Evolutionary conservation across 2,329 filamentous ascomycete genomes (phyloP).

Genomic region (Neofusicoccum umdonicola): DNA sequence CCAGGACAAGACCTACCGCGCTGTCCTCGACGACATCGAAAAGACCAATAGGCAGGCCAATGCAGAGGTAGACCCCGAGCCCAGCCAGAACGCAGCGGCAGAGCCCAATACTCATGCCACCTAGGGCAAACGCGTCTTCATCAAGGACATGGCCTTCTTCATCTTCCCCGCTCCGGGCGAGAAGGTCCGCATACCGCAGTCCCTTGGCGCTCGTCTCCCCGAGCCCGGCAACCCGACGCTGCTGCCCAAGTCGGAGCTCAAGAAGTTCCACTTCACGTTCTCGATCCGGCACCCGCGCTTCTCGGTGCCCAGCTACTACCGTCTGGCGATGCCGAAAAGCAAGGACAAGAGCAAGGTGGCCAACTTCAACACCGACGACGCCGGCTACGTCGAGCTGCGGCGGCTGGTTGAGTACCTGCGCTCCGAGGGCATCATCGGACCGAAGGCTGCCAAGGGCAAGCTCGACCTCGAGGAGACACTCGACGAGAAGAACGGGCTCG

Average conservation of each 20-base stretch:
- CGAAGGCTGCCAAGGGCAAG: neutral
- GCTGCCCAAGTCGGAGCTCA: neutral
- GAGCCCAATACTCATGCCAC: no score
- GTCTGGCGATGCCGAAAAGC: neutral
- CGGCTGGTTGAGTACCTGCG: neutral
- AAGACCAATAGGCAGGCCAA: no score
- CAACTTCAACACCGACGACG: neutral
- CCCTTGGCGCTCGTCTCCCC: neutral
- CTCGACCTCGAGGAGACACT: neutral
- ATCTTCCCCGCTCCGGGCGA: neutral
- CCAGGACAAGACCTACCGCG: neutral
- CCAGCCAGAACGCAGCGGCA: neutral
- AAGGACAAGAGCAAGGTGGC: neutral
- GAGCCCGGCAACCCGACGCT: neutral
- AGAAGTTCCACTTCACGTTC: neutral
- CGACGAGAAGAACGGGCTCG: neutral
- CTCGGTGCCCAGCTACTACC: neutral
- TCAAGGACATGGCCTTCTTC: neutral
- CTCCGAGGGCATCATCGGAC: neutral
- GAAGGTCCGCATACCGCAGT: neutral
- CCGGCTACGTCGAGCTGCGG: neutral
- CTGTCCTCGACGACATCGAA: neutral
- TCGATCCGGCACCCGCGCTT: neutral
- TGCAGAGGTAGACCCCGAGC: no score
- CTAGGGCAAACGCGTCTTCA: neutral